A percentile compares a stretch with the other conserved stretches of the same genome.
Conservation (phyloP, 2,329 filamentous ascomycete genomes). For the Colletotrichum sp. region DNA sequence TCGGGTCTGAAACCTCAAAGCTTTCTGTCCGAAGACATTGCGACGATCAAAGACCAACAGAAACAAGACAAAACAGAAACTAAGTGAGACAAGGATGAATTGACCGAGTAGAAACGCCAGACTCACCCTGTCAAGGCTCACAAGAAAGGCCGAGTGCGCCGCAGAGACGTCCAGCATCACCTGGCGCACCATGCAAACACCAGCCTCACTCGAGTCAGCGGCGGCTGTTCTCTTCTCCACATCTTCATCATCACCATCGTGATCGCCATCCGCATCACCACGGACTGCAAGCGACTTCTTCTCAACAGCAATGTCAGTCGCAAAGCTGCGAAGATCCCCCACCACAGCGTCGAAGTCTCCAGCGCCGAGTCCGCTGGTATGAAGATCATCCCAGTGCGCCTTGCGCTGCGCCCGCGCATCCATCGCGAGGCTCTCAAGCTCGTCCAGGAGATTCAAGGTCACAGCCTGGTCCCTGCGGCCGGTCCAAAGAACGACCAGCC, state of each 20-base stretch:
- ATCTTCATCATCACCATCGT: neutral
- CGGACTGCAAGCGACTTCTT: neutral
- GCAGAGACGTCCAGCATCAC: neutral
- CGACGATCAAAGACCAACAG: neutral
- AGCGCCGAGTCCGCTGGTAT: neutral
- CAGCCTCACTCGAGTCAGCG: neutral
- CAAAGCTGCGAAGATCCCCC: neutral
- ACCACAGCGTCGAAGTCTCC: neutral
- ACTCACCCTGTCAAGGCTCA: neutral
- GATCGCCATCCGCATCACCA: neutral
- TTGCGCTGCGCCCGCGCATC: neutral
- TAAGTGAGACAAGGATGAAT: neutral
- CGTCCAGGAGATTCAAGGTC: neutral
- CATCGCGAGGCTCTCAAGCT: neutral
- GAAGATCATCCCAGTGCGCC: neutral
- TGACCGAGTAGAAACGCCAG: neutral
- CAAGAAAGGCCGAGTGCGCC: neutral
- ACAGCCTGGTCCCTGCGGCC: neutral
- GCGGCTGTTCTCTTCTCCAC: neutral
- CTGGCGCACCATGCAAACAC: neutral
- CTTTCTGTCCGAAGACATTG: neutral
- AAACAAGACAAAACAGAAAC: neutral
- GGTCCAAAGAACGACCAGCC: neutral
- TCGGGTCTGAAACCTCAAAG: neutral
- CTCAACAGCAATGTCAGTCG: neutral